These are phyloP conservation scores for Linum lewisii DNA, from an alignment of 345 rosid species.

Conservation along the genomic window DNA sequence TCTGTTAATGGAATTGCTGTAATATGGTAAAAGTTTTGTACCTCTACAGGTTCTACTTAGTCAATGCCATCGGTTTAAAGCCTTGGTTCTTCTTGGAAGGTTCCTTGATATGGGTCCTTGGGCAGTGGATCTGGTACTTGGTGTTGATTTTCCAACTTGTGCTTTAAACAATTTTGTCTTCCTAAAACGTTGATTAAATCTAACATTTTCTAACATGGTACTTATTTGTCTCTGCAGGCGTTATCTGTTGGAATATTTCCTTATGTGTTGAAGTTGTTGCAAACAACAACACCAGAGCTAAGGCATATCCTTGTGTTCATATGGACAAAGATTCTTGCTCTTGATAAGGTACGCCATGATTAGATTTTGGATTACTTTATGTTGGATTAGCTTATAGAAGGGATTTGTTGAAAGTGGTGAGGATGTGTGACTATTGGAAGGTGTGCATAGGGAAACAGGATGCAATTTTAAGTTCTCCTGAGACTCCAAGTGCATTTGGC, in stretches of 20 bases:
- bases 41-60: conserved; percentile 82
- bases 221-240: conserved; percentile 44
- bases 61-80: conserved; percentile 96
- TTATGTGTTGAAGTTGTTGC: conserved; percentile 88
- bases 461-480: background rate
- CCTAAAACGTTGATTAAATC: background rate
- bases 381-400: background rate
- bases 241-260: conserved; percentile 99
- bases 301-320: conserved; percentile 96
- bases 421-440: background rate
- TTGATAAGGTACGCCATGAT: conserved; percentile 68
- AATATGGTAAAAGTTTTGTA: background rate
- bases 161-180: background rate
- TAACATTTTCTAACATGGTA: background rate
- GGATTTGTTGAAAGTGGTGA: too few relatives aligned
- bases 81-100: conserved; percentile 93
- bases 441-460: background rate
- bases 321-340: conserved; percentile 99
- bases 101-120: conserved; percentile 99
- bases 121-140: conserved; percentile 94
- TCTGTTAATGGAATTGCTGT: background rate
- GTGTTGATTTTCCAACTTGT: conserved; percentile 8
- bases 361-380: background rate
- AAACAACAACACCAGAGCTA: conserved; percentile 85
- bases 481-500: background rate